Percentiles rank a stretch among this genome's conserved stretches.
These are phyloP conservation scores for Starmerella vaccinii DNA, from an alignment of 805 yeast species.

Conservation along the genomic window DNA sequence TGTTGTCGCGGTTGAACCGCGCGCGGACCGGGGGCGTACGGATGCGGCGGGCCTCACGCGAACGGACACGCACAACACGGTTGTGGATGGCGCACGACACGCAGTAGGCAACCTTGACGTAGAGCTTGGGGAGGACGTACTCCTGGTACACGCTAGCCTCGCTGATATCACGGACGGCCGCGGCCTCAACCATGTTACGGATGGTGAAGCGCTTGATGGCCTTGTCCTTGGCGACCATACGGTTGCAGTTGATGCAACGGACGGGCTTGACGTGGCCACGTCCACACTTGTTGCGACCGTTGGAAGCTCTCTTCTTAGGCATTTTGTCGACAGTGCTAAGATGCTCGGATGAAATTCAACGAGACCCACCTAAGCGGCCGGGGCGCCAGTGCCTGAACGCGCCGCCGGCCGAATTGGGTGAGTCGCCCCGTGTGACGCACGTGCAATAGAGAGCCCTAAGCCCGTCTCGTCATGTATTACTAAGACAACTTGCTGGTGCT, in stretches of 20 bases:
- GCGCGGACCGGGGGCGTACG: conserved; percentile 99
- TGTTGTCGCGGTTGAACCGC: conserved; percentile 88
- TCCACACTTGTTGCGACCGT: conserved; percentile 99
- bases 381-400: conserved; percentile 3
- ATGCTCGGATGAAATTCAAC: conserved; percentile 13
- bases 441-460: neutral
- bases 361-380: conserved; percentile 3
- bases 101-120: conserved; percentile 99
- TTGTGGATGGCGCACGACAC: conserved; percentile 99
- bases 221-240: conserved; percentile 99
- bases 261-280: conserved; percentile 99
- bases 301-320: conserved; percentile 99
- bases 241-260: conserved; percentile 99
- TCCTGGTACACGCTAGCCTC: conserved; percentile 99
- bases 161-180: conserved; percentile 97
- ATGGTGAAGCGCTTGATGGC: conserved; percentile 99
- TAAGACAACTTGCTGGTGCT: no score
- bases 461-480: neutral
- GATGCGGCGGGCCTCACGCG: conserved; percentile 95
- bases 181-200: conserved; percentile 99
- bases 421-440: conserved; percentile 5
- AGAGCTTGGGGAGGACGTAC: conserved; percentile 98
- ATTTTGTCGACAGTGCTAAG: conserved; percentile 38
- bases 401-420: conserved; percentile 2
- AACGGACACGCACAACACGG: conserved; percentile 99